A percentile compares a stretch with the other conserved stretches of the same genome.
phyloP scores from a whole-genome alignment of 2,329 filamentous ascomycete genomes.

The Zasmidium citrigriseum region DNA sequence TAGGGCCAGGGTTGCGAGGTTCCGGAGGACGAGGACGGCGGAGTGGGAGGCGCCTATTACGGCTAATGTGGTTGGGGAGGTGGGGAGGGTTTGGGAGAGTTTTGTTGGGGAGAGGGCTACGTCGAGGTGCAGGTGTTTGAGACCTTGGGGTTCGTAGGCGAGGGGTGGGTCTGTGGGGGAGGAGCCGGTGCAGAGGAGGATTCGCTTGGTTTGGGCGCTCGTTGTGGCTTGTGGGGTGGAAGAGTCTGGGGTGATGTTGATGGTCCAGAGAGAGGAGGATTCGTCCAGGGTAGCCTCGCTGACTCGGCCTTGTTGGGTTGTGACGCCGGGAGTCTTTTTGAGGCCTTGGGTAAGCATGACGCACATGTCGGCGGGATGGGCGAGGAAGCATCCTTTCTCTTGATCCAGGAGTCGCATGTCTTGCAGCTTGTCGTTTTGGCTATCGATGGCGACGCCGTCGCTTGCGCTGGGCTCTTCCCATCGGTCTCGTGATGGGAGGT shows the following conservation, averaged over 20 bases:
- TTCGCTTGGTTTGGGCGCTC: constrained; percentile 39
- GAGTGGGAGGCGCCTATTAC: constrained; percentile 66
- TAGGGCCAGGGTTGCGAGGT: constrained; percentile 57
- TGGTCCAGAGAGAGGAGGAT: constrained; percentile 40
- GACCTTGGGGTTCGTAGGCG: constrained; percentile 41
- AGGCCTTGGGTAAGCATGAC: constrained; percentile 51
- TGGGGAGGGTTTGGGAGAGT: constrained; percentile 43
- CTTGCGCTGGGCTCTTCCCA: constrained; percentile 31
- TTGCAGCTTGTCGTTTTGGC: constrained; percentile 55
- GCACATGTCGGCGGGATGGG: constrained; percentile 59
- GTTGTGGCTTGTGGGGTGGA: constrained; percentile 29
- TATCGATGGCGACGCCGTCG: constrained; percentile 25
- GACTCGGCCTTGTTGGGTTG: constrained; percentile 42
- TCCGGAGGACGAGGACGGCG: constrained; percentile 63
- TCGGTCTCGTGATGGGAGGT: constrained; percentile 39
- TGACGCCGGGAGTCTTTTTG: constrained; percentile 41
- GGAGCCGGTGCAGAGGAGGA: constrained; percentile 63
- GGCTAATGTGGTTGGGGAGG: constrained; percentile 47
- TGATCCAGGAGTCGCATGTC: constrained; percentile 56
- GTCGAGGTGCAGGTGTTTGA: constrained; percentile 56
- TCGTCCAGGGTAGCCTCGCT: constrained; percentile 42
- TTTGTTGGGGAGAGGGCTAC: constrained; percentile 56
- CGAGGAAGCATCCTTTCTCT: constrained; percentile 58
- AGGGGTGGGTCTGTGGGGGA: constrained; percentile 49
- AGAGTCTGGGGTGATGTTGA: constrained; percentile 35